Evolutionary conservation across 2,329 filamentous ascomycete species (phyloP), one percentile per base, ranked within the genome.

Genomic region (Ascochyta fabae): DNA sequence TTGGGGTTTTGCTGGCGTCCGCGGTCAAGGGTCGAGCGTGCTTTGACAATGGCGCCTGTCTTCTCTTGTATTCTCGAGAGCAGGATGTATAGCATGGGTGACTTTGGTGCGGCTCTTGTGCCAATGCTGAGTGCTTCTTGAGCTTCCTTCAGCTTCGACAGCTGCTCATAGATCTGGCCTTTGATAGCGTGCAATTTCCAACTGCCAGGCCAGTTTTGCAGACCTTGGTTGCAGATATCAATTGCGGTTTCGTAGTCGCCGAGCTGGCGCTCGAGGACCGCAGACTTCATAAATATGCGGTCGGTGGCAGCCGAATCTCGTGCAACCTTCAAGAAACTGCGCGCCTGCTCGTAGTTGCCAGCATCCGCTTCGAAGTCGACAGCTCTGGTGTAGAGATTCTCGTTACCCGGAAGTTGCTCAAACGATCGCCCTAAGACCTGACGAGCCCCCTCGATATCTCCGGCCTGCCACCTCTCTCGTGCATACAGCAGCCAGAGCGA

Each of bases 111-210:
- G 0, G 91, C 91, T 69, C 95, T 90, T 36, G 94, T 96, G 33
- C 95, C 95, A 4, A 91, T 89, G 56, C 86, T 86, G 76, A 95
- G 98, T 0, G 94, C 92, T 74, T 98, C 92, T 42, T 95, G 87
- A 3, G 95, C 95, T 75, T 95, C 90, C 0, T 89, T 88, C 13
- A 89, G 79, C 78, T 92, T 92, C 66, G 85, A 88, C 42, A 92
- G 84, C 39, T 88, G 84, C 71, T 97, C 90, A 81, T 99, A 99
- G 60, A 98, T 95, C 73, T 99, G 95, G 0, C 96, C 95, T 78
- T 99, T 99, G 81, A 96, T 91, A 90, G 98, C 97, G 89, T 94
- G 97, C 23, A 99, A 83, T 77, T 98, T 98, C 48, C 91, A 84
- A 12, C 89, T 86, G 40, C 87, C 85, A 0, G 95, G 94, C 79